Evolutionary conservation across 345 rosid genomes (phyloP), one percentile per base, ranked within the genome.

Genomic region (Euphorbia pulcherrima): DNA sequence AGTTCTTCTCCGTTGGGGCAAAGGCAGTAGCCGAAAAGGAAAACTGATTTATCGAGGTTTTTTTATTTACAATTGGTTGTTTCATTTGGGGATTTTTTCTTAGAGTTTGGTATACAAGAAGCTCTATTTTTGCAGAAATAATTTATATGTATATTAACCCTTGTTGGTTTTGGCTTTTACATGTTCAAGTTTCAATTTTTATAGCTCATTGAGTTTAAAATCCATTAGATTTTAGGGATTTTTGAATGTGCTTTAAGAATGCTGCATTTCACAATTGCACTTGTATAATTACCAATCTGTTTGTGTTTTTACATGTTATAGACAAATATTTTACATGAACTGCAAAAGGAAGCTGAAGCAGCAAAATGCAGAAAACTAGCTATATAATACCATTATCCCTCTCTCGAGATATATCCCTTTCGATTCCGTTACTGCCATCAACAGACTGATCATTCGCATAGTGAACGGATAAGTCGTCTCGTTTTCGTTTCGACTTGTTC

Each of bases 1-100:
- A 92, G 82, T 89, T 94, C 87, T 89, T 94, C 72, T 72, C 90
- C 18, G 75, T 94, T 21, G 99, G 97, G 30, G 96, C 90, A 35
- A 88, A 81, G 69, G 87, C 74, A 59, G 87, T 75, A 51, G 83
- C 82, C 68, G 83, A 71, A 46, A 88, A 82, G 84, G 41, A 39
- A 62, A 67, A 82, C 62, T 88, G 80, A 87, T 54, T 7, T n/a
- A 57, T 12, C 58, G 37, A 33, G 26, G 26, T 6, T 50, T 50
- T 21, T 53, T 53, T 20, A 21, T 35, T 10, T 60, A 35, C 16
- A 4, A 21, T 47, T 62, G 24, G 12, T 21, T 55, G 6, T 33
- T 21, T 16, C 13, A 56, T 21, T 65, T 61, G 58, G 64, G 62
- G 54, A n/a, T 26, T 62, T 66, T 67, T 46, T 26, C 47, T 17